Evolutionary conservation across 805 yeast genomes (phyloP), one percentile per base, ranked within the genome.

Genomic region (Metschnikowia reukaufii): DNA sequence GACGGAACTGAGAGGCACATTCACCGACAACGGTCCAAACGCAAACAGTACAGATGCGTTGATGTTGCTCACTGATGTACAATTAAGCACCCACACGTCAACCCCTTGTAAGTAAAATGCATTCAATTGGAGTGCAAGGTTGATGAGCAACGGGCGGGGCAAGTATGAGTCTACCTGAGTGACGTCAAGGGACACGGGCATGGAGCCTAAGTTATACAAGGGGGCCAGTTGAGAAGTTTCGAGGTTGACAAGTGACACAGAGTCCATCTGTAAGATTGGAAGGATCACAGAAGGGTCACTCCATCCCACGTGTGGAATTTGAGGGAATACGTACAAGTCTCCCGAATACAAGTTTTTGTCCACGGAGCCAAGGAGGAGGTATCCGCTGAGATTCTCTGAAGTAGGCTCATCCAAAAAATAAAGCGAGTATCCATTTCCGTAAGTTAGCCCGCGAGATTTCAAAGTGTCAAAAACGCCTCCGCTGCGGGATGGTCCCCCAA

Each of bases 81-180:
- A 86, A 48, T 77, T 76, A 12, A 83, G 83, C 13, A 84, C 56
- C 92, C 92, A 86, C 15, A 74, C 57, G 19, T 67, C 68, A 6
- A 71, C 57, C 5, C 69, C 67, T 4, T 65, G 61, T 3, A 77
- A 73, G 59, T 79, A 86, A 51, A 73, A 77, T 0, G 92, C 92
- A 57, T 83, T 82, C 33, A 83, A 66, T 63, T 86, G 91, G 20
- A 85, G 71, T 0, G 91, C 88, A 25, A 86, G 63, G 54, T 78
- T 79, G 42, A 86, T 71, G 35, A 86, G 67, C 4, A 79, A 60
- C 38, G 76, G 74, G 34, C 75, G 64, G 0, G 92, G 92, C 30
- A 86, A 60, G 58, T 68, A 76, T 23, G 72, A 72, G 60, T 64
- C 77, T 9, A 63, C 51, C 34, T 74, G 67, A 46, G 88, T 69